Evolutionary conservation across 768 basidiomycete genomes (phyloP).

Genomic region (Megacollybia marginata): DNA sequence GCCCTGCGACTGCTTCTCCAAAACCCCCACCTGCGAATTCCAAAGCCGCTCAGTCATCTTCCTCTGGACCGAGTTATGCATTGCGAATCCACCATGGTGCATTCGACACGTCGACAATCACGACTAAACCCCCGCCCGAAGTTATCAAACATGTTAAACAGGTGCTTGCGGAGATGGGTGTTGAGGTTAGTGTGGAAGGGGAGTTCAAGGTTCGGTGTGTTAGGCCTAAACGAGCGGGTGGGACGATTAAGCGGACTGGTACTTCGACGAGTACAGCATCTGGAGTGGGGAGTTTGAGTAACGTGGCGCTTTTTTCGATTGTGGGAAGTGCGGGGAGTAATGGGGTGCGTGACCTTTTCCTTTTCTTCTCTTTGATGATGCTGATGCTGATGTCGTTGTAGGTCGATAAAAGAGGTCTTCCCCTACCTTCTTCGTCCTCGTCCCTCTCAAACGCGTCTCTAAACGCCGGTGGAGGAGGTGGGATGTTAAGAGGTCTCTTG

Average conservation of each 20-base stretch:
- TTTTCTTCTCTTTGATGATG: constrained; percentile 6
- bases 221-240: constrained; percentile 66
- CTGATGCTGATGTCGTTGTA: constrained; percentile 18
- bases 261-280: constrained; percentile 29
- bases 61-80: constrained; percentile 28
- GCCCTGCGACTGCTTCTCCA: constrained; percentile 10
- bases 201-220: constrained; percentile 90
- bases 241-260: constrained; percentile 14
- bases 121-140: constrained; percentile 74
- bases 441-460: too few relatives aligned
- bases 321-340: constrained; percentile 78
- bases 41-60: too few relatives aligned
- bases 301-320: constrained; percentile 70
- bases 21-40: constrained; percentile 22
- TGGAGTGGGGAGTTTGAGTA: constrained; percentile 30
- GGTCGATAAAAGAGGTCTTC: constrained; percentile 88
- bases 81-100: constrained; percentile 87
- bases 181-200: constrained; percentile 81
- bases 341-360: constrained; percentile 51
- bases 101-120: constrained; percentile 85
- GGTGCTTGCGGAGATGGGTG: constrained; percentile 82
- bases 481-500: constrained; percentile 81
- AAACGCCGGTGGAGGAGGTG: constrained; percentile 50
- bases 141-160: constrained; percentile 81
- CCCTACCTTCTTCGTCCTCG: constrained; percentile 63